phyloP scores from a whole-genome alignment of 345 rosid species.

The Populus euphratica region DNA sequence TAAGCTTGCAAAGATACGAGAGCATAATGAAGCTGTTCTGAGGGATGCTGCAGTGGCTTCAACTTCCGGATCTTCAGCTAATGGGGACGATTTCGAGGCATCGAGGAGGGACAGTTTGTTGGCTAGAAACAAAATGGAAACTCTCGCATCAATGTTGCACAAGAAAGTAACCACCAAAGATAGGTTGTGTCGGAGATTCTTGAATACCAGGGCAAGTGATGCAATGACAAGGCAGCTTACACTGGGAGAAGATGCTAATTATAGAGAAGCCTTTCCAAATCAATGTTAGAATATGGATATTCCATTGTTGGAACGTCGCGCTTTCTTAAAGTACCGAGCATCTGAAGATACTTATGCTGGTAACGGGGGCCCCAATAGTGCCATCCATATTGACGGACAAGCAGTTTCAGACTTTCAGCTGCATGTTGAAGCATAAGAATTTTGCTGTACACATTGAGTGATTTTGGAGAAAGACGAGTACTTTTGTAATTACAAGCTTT shows the following conservation, averaged over 20 bases:
- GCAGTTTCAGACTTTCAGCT: not conserved
- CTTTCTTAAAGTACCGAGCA: not conserved
- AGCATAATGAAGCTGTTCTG: conserved; percentile 71
- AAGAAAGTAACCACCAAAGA: conserved; percentile 64
- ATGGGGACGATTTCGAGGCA: conserved; percentile 41
- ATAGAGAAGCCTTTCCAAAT: conserved; percentile 73
- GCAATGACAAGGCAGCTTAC: conserved; percentile 45
- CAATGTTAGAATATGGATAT: conserved; percentile 54
- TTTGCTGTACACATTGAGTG: not conserved
- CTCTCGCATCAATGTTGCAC: conserved; percentile 56
- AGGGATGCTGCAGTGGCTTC: conserved; percentile 79
- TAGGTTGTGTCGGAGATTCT: conserved; percentile 54
- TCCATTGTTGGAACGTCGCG: not conserved
- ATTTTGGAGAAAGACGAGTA: not conserved
- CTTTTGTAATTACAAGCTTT: not conserved
- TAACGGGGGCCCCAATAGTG: not conserved
- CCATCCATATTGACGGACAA: not conserved
- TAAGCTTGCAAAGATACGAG: conserved; percentile 66
- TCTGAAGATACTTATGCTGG: not conserved
- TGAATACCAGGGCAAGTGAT: conserved; percentile 48
- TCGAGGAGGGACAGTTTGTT: conserved; percentile 25
- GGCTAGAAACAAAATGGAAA: conserved; percentile 51
- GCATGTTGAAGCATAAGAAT: not conserved
- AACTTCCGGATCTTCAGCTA: conserved; percentile 54
- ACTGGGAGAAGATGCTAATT: conserved; percentile 51